These are phyloP conservation scores for Apiospora saccharicola DNA, from an alignment of 2,329 filamentous ascomycete genomes.

Conservation along the genomic window DNA sequence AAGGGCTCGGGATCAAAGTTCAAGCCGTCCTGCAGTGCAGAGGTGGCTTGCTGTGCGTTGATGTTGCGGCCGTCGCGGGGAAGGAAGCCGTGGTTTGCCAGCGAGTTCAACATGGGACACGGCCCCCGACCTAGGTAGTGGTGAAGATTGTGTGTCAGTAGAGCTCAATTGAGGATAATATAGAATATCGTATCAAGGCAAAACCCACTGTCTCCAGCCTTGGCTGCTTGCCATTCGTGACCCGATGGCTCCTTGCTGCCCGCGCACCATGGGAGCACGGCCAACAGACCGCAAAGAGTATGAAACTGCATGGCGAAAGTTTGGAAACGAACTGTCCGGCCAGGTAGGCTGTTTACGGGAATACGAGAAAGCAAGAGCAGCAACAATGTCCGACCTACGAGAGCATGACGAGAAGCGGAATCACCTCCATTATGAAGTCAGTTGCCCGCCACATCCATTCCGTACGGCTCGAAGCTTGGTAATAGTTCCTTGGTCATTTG, in stretches of 20 bases:
- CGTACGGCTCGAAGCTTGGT: not conserved
- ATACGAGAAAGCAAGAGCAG: not conserved
- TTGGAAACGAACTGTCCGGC: not conserved
- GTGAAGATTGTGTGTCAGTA: not conserved
- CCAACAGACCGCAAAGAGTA: not conserved
- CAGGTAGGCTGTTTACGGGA: not conserved
- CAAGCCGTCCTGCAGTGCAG: constrained; percentile 16
- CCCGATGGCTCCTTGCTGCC: not conserved
- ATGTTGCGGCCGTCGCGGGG: constrained; percentile 24
- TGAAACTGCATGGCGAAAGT: constrained; percentile 10
- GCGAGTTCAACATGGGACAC: constrained; percentile 28
- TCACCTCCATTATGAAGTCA: not conserved
- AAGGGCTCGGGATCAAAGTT: constrained; percentile 25
- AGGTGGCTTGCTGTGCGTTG: not conserved
- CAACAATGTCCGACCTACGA: not conserved
- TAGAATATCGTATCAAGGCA: not conserved
- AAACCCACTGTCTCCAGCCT: constrained; percentile 13
- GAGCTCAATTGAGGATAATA: not conserved
- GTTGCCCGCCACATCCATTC: not conserved
- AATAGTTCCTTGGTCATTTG: not conserved
- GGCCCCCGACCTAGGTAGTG: constrained; percentile 24
- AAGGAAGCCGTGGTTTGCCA: constrained; percentile 28
- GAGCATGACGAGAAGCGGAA: not conserved
- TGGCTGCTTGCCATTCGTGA: constrained; percentile 17
- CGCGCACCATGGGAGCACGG: not conserved